Conservation (phyloP, 495 filamentous ascomycete genomes). For the Talaromyces proteolyticus region DNA sequence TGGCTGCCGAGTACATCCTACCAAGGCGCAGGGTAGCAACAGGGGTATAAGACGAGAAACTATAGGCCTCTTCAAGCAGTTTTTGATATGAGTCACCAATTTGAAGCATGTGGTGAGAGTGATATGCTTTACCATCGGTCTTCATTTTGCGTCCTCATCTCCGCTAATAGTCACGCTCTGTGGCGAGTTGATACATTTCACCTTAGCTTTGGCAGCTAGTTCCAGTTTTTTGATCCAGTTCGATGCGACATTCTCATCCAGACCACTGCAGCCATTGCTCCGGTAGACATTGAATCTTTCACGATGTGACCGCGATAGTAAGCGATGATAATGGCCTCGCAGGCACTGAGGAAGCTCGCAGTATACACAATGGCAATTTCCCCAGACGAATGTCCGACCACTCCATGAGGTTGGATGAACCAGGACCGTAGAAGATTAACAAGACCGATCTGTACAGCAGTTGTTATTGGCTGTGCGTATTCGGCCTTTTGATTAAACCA, state of each 20-base stretch:
- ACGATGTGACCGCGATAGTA: slow-evolving; percentile 11
- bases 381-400: slow-evolving; percentile 14
- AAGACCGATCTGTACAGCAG: slow-evolving; percentile 37
- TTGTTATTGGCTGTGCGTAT: no score
- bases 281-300: slow-evolving; percentile 3
- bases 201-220: slow-evolving; percentile 18
- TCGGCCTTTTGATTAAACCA: no score
- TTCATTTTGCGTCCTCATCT: slow-evolving; percentile 25
- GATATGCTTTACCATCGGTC: slow-evolving; percentile 48
- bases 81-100: background rate
- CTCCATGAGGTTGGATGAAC: slow-evolving; percentile 5
- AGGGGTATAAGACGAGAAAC: no score
- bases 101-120: slow-evolving; percentile 35
- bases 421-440: slow-evolving; percentile 5
- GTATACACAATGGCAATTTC: slow-evolving; percentile 19
- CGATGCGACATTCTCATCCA: slow-evolving; percentile 15
- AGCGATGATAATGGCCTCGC: slow-evolving; percentile 5
- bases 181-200: slow-evolving; percentile 50
- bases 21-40: no score
- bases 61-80: background rate
- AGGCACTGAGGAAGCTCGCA: slow-evolving; percentile 7
- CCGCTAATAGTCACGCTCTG: slow-evolving; percentile 38
- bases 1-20: no score
- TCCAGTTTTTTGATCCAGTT: slow-evolving; percentile 14
- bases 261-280: slow-evolving; percentile 39